phyloP scores from a whole-genome alignment of 495 filamentous ascomycete species.

The Chaetomidium leptoderma region DNA sequence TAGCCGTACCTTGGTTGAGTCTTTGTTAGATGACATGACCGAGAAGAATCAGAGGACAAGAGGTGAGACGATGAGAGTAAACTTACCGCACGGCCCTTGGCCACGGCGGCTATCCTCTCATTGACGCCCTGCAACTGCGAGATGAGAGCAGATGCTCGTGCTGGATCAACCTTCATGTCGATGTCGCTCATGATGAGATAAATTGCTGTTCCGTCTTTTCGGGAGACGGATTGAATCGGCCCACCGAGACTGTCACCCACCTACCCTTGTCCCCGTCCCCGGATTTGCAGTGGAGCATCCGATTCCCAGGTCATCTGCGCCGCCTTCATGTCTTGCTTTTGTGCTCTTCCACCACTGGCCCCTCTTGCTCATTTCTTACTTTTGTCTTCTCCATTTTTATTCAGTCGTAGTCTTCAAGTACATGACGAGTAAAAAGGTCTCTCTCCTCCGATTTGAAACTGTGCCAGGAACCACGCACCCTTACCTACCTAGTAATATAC shows the following conservation, averaged over 20 bases:
- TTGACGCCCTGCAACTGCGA: constrained; percentile 46
- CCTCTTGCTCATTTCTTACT: too few relatives aligned
- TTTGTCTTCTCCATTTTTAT: too few relatives aligned
- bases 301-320: too few relatives aligned
- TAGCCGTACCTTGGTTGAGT: constrained; percentile 66
- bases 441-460: too few relatives aligned
- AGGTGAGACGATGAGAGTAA: background rate
- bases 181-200: constrained; percentile 32
- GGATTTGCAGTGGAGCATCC: background rate
- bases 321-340: too few relatives aligned
- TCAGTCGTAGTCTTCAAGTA: too few relatives aligned
- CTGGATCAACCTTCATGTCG: constrained; percentile 52
- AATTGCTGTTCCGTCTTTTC: background rate
- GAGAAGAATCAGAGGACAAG: background rate
- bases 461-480: too few relatives aligned
- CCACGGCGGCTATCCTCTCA: constrained; percentile 43
- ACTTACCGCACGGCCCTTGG: constrained; percentile 45
- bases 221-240: background rate
- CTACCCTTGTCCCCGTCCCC: background rate
- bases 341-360: too few relatives aligned
- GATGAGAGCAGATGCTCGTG: constrained; percentile 46
- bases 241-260: background rate
- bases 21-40: background rate
- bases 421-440: too few relatives aligned
- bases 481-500: too few relatives aligned